Base-by-base conservation (phyloP, 352 stramenopile species). In the Pythium sp. region DNA sequence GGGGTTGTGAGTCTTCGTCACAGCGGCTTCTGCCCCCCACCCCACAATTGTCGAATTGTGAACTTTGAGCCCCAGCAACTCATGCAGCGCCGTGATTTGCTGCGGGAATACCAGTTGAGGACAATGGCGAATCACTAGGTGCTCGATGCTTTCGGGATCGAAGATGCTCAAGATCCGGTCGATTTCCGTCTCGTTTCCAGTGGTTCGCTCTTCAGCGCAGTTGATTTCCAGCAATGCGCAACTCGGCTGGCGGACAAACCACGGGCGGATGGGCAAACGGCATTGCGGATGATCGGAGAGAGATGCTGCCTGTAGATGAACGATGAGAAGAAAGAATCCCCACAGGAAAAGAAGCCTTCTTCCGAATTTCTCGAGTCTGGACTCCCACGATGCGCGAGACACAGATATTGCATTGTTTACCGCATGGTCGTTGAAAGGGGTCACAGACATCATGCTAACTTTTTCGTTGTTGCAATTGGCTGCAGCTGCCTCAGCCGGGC, bases 181-280 rank as follows among this genome's bases (percentile, higher is more conserved):
- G 43, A 79, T 70, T 14, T 74, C 67, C 3, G 30, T n/a, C 2
- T 36, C 67, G 9, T 62, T 70, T 18, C 73, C 70, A 5, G 36
- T 58, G 0, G 18, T 9, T 9, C 54, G 30, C 7, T 61, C 63
- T 47, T 71, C 56, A 11, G 32, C 38, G 62, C 73, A 76, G 24
- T 64, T 74, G 36, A 76, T 72, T 41, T 76, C 73, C 38, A 76
- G 65, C n/a, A 76, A 46, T 8, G 70, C 76, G 54, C 73, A 79
- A 36, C 61, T 65, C 3, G 73, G 60, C 11, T 51, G 62, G 2
- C 26, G 34, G 1, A 47, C 67, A 53, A 77, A 68, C 73, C 73
- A 79, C 24, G 73, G 73, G 2, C 58, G 58, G 14, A 72, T 72
- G 67, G 69, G 60, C 36, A 79, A 30, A 7, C 73, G 57, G 20